A percentile compares a stretch with the other conserved stretches of the same genome.
Evolutionary conservation across 768 basidiomycete genomes (phyloP).

Genomic region (Suillus decipiens): DNA sequence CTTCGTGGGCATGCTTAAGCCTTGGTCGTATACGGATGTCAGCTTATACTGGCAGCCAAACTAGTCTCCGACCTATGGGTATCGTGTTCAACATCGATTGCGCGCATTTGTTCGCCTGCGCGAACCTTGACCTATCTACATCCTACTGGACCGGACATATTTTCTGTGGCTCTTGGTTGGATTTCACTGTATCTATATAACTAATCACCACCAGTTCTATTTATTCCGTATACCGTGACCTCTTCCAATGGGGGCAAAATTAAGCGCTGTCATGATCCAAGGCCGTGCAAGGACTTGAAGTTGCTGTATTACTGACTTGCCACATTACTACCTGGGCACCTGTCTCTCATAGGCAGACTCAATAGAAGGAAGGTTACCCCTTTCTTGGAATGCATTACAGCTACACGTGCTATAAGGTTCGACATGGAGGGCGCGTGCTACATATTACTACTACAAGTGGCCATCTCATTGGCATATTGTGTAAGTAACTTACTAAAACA

Average conservation of each 20-base stretch:
- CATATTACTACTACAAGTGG: neutral
- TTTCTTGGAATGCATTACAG: neutral
- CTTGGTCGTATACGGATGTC: conserved; percentile 47
- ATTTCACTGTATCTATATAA: neutral
- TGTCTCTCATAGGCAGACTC: neutral
- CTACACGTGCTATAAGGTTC: neutral
- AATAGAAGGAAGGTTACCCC: neutral
- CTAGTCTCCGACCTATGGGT: neutral
- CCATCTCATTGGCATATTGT: neutral
- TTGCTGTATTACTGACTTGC: neutral
- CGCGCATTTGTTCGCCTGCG: neutral
- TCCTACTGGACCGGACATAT: neutral
- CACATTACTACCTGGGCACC: neutral
- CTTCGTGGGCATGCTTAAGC: conserved; percentile 54
- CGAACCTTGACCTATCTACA: neutral
- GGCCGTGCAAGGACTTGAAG: neutral
- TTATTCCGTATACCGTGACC: neutral
- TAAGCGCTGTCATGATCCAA: neutral
- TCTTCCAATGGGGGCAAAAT: neutral
- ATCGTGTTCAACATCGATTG: neutral
- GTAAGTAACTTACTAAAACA: neutral
- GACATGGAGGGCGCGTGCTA: neutral
- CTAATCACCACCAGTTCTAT: neutral
- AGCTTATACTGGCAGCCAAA: conserved; percentile 45
- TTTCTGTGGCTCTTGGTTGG: neutral